Evolutionary conservation across 1,284 basidiomycete species (phyloP), one percentile per base, ranked within the genome.

Genomic region (Ganoderma lingzhi): DNA sequence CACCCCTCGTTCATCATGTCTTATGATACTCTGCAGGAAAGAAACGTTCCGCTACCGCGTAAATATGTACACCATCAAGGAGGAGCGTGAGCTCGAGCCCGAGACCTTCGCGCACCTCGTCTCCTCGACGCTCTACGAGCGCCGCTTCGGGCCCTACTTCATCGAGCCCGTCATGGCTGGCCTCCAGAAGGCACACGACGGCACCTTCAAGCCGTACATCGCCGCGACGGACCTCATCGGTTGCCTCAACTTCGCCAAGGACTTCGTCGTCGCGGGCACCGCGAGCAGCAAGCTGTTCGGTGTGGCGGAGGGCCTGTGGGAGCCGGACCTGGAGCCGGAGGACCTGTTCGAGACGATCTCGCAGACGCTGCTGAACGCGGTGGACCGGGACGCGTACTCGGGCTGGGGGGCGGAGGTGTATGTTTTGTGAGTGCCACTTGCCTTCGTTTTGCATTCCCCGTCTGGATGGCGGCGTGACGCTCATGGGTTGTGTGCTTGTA

Each of bases 31-130:
- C 28, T 55, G 8, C 51, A 96, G 95, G 74, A 92, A 90, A 74
- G 96, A 98, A 81, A 89, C 91, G 66, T 92, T 98, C 78, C 91
- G 98, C 67, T 98, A 95, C 84, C 89, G 97, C 71, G 93, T 98
- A 69, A 99, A 99, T 86, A 98, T 99, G 95, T 99, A 99, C 85
- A 95, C 95, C 62, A 98, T 99, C 89, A 99, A 99, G 84, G 98
- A 99, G 81, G 97, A 99, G 80, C 90, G 98, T 70, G 93, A 97
- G 77, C 98, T 99, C 78, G 93, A 96, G 76, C 98, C 98, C 61
- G 92, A 97, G 84, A 96, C 96, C 9, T 99, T 99, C 82, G 94
- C 96, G 32, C 95, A 97, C 78, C 91, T 99, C 73, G 93, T 99
- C 72, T 97, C 95, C 65, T 97, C 95, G 67, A 98, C 97, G n/a